These are phyloP conservation scores for Arctium lappa DNA, from an alignment of 129 eudicot genomes.

Conservation along the genomic window DNA sequence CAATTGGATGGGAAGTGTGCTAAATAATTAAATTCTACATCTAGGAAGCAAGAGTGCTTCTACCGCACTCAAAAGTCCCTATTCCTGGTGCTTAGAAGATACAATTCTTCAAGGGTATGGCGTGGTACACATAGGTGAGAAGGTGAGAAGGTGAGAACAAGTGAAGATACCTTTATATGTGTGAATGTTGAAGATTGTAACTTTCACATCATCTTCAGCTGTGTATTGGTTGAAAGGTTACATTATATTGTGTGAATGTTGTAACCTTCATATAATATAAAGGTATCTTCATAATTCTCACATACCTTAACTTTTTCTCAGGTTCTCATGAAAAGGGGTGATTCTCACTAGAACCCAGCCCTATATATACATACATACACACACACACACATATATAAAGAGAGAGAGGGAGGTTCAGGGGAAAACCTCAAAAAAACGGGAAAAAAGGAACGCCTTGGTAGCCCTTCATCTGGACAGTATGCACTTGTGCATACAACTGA, in stretches of 20 bases:
- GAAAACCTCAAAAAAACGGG: no score
- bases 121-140: no score
- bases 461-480: no score
- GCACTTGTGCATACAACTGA: no score
- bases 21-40: no score
- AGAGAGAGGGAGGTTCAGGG: neutral
- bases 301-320: neutral
- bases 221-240: neutral
- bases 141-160: neutral
- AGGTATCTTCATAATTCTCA: neutral
- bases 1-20: no score
- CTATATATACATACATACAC: neutral
- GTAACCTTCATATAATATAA: neutral
- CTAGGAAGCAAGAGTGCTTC: no score
- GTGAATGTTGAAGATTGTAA: neutral
- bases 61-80: no score
- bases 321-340: neutral
- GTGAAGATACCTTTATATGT: neutral
- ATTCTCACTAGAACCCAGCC: neutral
- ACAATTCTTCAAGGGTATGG: no score
- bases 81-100: no score
- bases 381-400: neutral
- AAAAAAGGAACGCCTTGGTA: no score
- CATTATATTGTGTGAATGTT: neutral
- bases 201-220: no score